Base-by-base conservation (phyloP, 2,329 filamentous ascomycete species). In the Beauveria caledonica region DNA sequence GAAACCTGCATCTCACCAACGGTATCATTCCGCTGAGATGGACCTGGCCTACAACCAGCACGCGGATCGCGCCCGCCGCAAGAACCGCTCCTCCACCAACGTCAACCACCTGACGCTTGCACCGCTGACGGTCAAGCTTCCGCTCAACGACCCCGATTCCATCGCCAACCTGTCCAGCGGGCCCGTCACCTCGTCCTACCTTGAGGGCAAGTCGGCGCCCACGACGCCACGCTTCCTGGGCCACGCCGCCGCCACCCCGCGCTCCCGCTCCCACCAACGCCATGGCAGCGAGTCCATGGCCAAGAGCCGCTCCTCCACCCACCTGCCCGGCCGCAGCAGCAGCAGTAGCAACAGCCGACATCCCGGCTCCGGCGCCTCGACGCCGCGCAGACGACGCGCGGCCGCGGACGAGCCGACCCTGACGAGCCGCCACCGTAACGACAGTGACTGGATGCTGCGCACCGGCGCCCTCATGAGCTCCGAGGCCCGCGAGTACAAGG, bases 371-470 rank as follows among this genome's bases (percentile, higher is more conserved):
- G 62, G 74, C 46, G 68, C 72, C 19, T 69, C 68, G 19, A 74
- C 74, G 9, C 74, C 73, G 2, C 68, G 69, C 44, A 69, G 71
- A 48, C 71, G 72, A 40, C 68, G 69, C 50, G 72, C 64, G 62
- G 68, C 68, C n/a, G 67, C 65, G 49, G 67, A 68, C 40, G 67
- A 73, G 44, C 69, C 70, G 59, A 68, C 62, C 56, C 64, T 70
- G 19, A 66, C 63, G 23, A 70, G 63, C 62, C 67, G 68, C 39
- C 75, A 80, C 63, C 72, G 72, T 42, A 75, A 75, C 60, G 80
- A 86, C 65, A 82, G 80, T 60, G 85, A 87, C 71, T 89, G 86
- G 86, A 73, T 89, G 50, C 75, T 86, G 25, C 79, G 85, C 33
- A 80, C 85, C 0, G 86, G 85, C 51, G 84, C 84, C 7, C 69